A percentile compares a stretch with the other conserved stretches of the same genome.
Conservation (phyloP, 164 flowering plant species). For the Sedum album region DNA sequence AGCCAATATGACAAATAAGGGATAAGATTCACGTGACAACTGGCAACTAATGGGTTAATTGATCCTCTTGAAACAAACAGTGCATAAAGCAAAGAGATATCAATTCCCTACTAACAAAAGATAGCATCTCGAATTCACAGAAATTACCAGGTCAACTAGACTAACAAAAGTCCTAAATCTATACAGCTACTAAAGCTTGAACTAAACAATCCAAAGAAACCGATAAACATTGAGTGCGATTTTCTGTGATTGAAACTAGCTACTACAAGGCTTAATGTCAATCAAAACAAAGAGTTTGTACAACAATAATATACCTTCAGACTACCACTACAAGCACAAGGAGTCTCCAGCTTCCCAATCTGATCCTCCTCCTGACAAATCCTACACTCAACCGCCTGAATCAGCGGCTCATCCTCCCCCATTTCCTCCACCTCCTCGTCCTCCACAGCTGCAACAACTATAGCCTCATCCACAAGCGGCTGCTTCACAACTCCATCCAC, state of each 20-base stretch:
- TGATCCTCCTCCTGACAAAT: constrained; percentile 37
- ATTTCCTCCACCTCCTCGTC: not conserved
- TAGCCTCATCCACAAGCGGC: not conserved
- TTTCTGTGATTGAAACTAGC: not conserved
- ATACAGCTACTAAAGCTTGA: not conserved
- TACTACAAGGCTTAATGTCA: not conserved
- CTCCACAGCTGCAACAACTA: too few relatives aligned
- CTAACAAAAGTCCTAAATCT: not conserved
- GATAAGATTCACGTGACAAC: not conserved
- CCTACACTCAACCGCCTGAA: constrained; percentile 25
- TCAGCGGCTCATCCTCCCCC: constrained; percentile 18
- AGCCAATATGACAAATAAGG: not conserved
- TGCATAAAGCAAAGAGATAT: too few relatives aligned
- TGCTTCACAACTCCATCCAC: not conserved
- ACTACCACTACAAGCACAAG: constrained; percentile 36
- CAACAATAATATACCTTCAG: constrained; percentile 22
- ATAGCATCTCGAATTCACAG: not conserved
- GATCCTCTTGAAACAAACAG: too few relatives aligned
- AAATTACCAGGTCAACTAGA: not conserved
- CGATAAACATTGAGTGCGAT: not conserved
- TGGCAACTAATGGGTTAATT: too few relatives aligned
- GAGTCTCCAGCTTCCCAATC: constrained; percentile 21
- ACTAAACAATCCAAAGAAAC: not conserved
- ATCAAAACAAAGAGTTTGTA: not conserved
- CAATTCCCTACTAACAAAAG: too few relatives aligned